These are phyloP conservation scores for Scutellaria barbata DNA, from an alignment of 257 asterid species.

Conservation along the genomic window DNA sequence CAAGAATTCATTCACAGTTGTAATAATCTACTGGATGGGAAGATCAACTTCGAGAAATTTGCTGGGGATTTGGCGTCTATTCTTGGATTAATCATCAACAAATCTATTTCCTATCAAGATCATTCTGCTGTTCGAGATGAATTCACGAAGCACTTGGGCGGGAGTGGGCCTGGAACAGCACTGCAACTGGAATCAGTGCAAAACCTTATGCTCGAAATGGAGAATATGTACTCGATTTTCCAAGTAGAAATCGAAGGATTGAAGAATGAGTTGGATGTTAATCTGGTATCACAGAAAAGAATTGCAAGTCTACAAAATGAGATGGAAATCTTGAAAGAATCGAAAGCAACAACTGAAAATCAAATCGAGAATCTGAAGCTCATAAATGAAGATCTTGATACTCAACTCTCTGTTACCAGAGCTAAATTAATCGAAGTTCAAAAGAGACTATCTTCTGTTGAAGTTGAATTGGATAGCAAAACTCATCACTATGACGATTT, in stretches of 20 bases:
- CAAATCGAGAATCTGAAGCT: conserved; percentile 66
- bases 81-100: conserved; percentile 44
- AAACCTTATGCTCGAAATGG: conserved; percentile 59
- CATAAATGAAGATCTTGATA: conserved; percentile 71
- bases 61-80: conserved; percentile 38
- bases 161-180: conserved; percentile 54
- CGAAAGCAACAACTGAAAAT: conserved; percentile 57
- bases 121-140: conserved; percentile 42
- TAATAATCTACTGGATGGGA: conserved; percentile 41
- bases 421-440: conserved; percentile 51
- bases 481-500: conserved; percentile 67
- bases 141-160: conserved; percentile 56
- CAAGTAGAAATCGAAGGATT: conserved; percentile 53
- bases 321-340: conserved; percentile 52
- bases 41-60: conserved; percentile 46
- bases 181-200: conserved; percentile 53
- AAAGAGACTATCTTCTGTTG: conserved; percentile 64
- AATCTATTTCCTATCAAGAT: conserved; percentile 33
- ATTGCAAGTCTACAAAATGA: conserved; percentile 42
- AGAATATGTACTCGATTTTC: conserved; percentile 49
- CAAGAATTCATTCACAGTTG: conserved; percentile 42
- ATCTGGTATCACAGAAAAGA: conserved; percentile 40
- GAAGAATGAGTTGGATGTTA: conserved; percentile 48
- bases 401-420: conserved; percentile 60
- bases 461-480: conserved; percentile 73